A percentile compares a stretch with the other conserved stretches of the same genome.
Evolutionary conservation across 2,329 filamentous ascomycete genomes (phyloP).

Genomic region (Diaporthe aspalathi): DNA sequence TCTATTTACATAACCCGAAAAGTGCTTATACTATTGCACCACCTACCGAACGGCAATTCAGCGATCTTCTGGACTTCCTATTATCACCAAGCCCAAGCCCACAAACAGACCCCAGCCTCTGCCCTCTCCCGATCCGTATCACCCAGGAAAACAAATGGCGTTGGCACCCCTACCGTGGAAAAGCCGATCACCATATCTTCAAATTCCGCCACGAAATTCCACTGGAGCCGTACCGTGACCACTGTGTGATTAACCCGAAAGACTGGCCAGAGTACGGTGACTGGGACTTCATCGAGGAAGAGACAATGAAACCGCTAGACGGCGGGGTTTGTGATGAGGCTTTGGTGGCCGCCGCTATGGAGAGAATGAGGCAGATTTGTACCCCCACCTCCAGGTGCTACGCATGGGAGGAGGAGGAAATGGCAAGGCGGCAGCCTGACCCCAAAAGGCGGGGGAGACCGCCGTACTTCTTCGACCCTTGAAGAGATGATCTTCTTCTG

Average conservation of each 20-base stretch:
- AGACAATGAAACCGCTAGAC: neutral
- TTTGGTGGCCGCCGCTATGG: slow-evolving; percentile 4
- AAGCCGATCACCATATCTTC: slow-evolving; percentile 3
- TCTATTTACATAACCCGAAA: slow-evolving; percentile 10
- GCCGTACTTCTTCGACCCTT: slow-evolving; percentile 28
- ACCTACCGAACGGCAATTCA: slow-evolving; percentile 20
- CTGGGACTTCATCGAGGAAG: slow-evolving; percentile 1
- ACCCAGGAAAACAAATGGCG: slow-evolving; percentile 2
- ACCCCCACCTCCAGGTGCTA: slow-evolving; percentile 16
- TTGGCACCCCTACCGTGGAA: slow-evolving; percentile 10
- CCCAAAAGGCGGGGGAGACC: slow-evolving; percentile 14
- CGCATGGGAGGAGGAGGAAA: neutral
- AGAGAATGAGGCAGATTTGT: neutral
- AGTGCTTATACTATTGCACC: slow-evolving; percentile 14
- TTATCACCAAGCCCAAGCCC: neutral
- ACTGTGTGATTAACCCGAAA: neutral
- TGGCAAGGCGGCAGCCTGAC: slow-evolving; percentile 7
- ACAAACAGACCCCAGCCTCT: neutral
- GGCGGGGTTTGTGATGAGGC: slow-evolving; percentile 13
- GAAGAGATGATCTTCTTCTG: too few species aligned
- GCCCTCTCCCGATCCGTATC: slow-evolving; percentile 13
- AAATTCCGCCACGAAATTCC: slow-evolving; percentile 3
- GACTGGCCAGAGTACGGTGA: slow-evolving; percentile 6
- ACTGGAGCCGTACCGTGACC: neutral
- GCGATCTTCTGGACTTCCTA: neutral